Conservation (phyloP, 345 rosid genomes). For the Camelina neglecta region DNA sequence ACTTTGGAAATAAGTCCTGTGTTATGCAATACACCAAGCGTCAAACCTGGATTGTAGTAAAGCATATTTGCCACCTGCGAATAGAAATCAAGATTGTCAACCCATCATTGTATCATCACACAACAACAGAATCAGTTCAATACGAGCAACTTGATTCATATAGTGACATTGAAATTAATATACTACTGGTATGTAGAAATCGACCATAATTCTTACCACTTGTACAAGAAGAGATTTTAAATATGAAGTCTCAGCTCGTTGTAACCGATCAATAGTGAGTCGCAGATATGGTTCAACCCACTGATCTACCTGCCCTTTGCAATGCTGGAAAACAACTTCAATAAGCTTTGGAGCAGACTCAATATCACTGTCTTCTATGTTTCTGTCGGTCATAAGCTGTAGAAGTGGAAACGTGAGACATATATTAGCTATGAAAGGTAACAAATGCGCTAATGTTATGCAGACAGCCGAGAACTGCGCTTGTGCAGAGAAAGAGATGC, state of each 20-base stretch:
- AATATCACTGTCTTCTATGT: conserved; percentile 87
- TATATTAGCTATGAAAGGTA: conserved; percentile 23
- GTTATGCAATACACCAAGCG: conserved; percentile 77
- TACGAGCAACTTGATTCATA: conserved; percentile 16
- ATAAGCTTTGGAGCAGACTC: conserved; percentile 98
- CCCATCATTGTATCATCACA: conserved; percentile 21
- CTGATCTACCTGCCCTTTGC: conserved; percentile 97
- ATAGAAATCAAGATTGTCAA: conserved; percentile 21
- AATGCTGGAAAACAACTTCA: conserved; percentile 95
- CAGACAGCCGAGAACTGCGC: conserved; percentile 10
- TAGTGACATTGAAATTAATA: conserved; percentile 9
- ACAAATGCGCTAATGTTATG: conserved; percentile 4
- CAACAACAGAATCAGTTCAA: conserved; percentile 14
- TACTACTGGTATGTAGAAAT: conserved; percentile 14
- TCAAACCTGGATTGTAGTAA: conserved; percentile 81
- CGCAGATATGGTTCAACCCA: conserved; percentile 97
- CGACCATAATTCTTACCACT: conserved; percentile 71
- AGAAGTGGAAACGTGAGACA: conserved; percentile 33
- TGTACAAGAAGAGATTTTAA: conserved; percentile 94
- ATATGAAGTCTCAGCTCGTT: conserved; percentile 72
- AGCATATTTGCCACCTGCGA: conserved; percentile 91
- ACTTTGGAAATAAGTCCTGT: conserved; percentile 78
- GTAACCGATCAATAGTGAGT: conserved; percentile 80
- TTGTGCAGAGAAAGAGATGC: conserved; percentile 27
- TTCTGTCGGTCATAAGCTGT: conserved; percentile 83